Base-by-base conservation (phyloP, 441 rosid genomes). In the Pelargonium australe region DNA sequence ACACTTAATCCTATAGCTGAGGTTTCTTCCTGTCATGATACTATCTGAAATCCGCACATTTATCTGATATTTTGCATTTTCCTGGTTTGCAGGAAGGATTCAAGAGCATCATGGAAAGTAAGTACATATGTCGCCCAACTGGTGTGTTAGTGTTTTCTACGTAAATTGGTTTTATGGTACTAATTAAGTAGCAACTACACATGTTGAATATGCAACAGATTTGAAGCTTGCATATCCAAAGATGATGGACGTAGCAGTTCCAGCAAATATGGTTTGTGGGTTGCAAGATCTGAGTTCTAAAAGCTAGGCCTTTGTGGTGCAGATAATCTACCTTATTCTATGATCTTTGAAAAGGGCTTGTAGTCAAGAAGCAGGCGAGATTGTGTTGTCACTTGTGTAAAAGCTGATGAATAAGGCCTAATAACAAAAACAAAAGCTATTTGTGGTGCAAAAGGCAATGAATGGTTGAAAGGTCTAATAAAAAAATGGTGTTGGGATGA, bases 81-180 rank as follows among this genome's bases (percentile, higher is more conserved):
- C 19, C 44, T 40, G 5, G 44, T 72, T 63, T 83, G 81, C 88
- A 89, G 95, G 94, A 84, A 78, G 81, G 88, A 51, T 94, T 94
- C 85, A 83, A 78, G 78, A 53, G 71, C 76, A 87, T 91, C 60
- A 90, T 91, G 99, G 82, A 80, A 74, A 87, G 99, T 89, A 80
- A 85, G 96, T 80, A 63, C 71, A 4, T 0, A 0, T 25, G 7
- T n/a, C 2, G 31, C 2, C 31, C 1, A 25, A 25, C 31, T 25
- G 31, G 31, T 25, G 31, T 25, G 31, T 25, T 25, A 25, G 31
- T 25, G 31, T 25, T 25, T 25, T 25, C 3, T 3, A 4, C 12
- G 4, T 10, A 10, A 2, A 55, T 55, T 16, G 62, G 23, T 55
- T 55, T 55, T 16, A 55, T 9, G n/a, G 34, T 58, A 58, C 31